These are phyloP conservation scores for Salicornia ramosissima DNA, from an alignment of 148 eudicot species.

Conservation along the genomic window DNA sequence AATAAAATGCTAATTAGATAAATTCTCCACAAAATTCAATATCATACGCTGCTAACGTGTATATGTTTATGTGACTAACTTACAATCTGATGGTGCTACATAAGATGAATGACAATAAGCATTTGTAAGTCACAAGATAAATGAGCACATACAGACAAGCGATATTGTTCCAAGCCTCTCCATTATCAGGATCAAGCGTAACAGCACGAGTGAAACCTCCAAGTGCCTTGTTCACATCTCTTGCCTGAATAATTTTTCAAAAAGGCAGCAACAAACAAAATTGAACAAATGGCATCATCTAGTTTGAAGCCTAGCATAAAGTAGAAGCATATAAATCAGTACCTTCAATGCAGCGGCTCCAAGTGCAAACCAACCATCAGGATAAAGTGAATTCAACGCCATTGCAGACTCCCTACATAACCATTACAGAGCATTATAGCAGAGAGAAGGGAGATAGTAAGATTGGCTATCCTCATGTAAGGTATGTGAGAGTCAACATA, in stretches of 20 bases:
- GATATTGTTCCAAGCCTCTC: constrained; percentile 98
- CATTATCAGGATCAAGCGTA: constrained; percentile 94
- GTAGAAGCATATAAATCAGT: background rate
- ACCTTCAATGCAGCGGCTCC: constrained; percentile 98
- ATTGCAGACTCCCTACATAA: constrained; percentile 76
- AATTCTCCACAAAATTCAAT: too few relatives aligned
- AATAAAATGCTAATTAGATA: too few relatives aligned
- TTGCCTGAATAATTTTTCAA: constrained; percentile 45
- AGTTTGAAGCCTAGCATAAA: background rate
- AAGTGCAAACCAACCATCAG: constrained; percentile 98
- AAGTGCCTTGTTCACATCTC: constrained; percentile 74
- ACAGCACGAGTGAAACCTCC: constrained; percentile 90
- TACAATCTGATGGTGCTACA: background rate
- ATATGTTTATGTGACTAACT: background rate
- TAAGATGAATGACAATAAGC: background rate
- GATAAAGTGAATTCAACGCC: constrained; percentile 80
- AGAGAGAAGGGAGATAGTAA: background rate
- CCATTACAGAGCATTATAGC: background rate
- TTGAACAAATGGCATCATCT: background rate
- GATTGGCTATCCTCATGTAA: background rate
- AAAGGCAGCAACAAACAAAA: background rate
- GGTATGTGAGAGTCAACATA: constrained; percentile 16
- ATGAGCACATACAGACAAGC: constrained; percentile 72
- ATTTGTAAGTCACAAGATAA: background rate
- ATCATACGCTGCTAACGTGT: too few relatives aligned